Evolutionary conservation across 2,329 filamentous ascomycete species (phyloP).

Genomic region (Lecanosticta acicola): DNA sequence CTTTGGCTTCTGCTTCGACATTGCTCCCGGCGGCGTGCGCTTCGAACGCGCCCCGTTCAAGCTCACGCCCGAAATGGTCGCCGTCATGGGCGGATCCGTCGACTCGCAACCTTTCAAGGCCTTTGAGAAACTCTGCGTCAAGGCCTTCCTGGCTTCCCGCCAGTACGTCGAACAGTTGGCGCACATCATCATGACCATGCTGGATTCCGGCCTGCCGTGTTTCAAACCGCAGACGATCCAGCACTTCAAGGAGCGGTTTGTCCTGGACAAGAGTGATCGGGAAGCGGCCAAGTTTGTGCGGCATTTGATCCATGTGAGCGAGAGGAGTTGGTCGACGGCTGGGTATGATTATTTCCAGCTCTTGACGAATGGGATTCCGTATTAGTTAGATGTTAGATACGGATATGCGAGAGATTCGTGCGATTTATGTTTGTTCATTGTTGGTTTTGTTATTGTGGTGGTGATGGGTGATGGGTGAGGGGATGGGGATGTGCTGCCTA

Average conservation of each 20-base stretch:
- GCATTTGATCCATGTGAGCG: conserved; percentile 82
- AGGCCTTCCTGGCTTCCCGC: conserved; percentile 83
- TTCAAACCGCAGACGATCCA: conserved; percentile 95
- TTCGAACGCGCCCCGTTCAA: conserved; percentile 99
- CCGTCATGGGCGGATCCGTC: conserved; percentile 87
- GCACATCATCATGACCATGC: conserved; percentile 89
- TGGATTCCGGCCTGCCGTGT: conserved; percentile 91
- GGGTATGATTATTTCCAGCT: conserved; percentile 98
- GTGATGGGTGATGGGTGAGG: no score
- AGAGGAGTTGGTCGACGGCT: conserved; percentile 83
- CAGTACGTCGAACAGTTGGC: conserved; percentile 83
- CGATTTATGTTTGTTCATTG: no score
- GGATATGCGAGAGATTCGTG: no score
- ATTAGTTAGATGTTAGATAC: no score
- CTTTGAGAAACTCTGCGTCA: conserved; percentile 95
- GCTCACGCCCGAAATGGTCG: conserved; percentile 92
- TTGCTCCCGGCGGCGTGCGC: conserved; percentile 90
- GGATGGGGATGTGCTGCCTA: no score
- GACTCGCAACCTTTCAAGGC: conserved; percentile 84
- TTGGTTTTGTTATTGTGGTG: no score
- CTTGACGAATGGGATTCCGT: conserved; percentile 94
- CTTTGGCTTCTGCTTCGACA: conserved; percentile 99
- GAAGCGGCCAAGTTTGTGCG: conserved; percentile 95
- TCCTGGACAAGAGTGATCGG: conserved; percentile 81
- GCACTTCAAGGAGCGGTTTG: conserved; percentile 89